Conservation (phyloP, 352 stramenopile species). For the Pythium myriotylum region DNA sequence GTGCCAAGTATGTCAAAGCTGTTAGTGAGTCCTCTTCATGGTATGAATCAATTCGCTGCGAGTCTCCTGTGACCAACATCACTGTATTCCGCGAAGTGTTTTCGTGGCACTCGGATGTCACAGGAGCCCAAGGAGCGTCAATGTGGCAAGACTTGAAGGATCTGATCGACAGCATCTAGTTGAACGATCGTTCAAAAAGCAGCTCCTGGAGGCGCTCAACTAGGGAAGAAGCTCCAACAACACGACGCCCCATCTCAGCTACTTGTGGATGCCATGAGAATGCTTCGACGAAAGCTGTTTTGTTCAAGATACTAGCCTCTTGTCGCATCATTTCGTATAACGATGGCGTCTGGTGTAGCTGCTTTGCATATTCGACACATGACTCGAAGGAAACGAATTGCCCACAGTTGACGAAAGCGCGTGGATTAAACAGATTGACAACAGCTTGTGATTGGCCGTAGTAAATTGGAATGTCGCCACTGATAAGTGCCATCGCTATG, state of each 20-base stretch:
- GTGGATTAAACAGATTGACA: conserved; percentile 44
- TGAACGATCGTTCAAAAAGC: too few species aligned
- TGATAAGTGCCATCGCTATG: conserved; percentile 63
- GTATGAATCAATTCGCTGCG: too few species aligned
- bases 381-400: conserved; percentile 37
- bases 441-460: conserved; percentile 43
- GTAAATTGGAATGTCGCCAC: conserved; percentile 57
- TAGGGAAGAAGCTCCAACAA: neutral
- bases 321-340: conserved; percentile 8
- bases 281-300: conserved; percentile 6
- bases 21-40: too few species aligned
- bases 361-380: conserved; percentile 17
- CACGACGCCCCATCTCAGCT: neutral
- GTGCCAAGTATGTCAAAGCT: too few species aligned
- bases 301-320: conserved; percentile 3
- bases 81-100: too few species aligned
- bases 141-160: too few species aligned
- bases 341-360: neutral
- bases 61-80: too few species aligned
- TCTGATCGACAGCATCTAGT: too few species aligned
- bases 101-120: too few species aligned
- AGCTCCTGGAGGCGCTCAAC: too few species aligned
- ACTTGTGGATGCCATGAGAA: conserved; percentile 29
- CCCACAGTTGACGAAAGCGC: conserved; percentile 59
- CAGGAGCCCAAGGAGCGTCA: too few species aligned